These are phyloP conservation scores for Imleria badia DNA, from an alignment of 768 basidiomycete species.

Conservation along the genomic window DNA sequence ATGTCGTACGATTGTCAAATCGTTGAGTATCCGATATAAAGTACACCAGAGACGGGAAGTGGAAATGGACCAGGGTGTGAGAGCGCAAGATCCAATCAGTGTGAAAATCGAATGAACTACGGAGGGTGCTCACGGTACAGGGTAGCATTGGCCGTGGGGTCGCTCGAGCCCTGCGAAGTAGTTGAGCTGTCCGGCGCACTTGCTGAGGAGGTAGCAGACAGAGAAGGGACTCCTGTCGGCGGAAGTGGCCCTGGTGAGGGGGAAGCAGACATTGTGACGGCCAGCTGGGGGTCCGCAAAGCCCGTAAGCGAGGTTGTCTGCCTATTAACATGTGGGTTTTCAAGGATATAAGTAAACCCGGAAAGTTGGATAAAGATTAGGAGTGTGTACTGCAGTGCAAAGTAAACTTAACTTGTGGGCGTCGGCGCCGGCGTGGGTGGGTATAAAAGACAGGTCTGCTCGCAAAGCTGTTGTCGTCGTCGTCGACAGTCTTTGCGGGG, in stretches of 20 bases:
- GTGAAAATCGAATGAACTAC: conserved; percentile 15
- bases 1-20: neutral
- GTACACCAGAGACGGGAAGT: neutral
- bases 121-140: conserved; percentile 28
- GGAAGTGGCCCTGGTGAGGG: neutral
- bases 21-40: neutral
- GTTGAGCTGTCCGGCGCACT: neutral
- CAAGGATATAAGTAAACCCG: neutral
- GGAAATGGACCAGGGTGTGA: conserved; percentile 3
- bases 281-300: neutral
- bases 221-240: neutral
- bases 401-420: neutral
- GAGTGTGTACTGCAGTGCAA: neutral
- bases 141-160: conserved; percentile 21
- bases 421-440: neutral
- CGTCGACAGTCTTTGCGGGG: no score
- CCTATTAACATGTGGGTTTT: conserved; percentile 20
- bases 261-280: conserved; percentile 13
- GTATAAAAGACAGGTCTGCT: neutral
- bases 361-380: neutral
- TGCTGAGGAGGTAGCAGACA: neutral
- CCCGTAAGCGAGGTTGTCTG: neutral
- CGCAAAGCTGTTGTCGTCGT: no score
- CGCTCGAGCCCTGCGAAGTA: neutral
- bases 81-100: conserved; percentile 12